Conservation (phyloP, 768 basidiomycete species). For the Stropharia rugosoannulata region DNA sequence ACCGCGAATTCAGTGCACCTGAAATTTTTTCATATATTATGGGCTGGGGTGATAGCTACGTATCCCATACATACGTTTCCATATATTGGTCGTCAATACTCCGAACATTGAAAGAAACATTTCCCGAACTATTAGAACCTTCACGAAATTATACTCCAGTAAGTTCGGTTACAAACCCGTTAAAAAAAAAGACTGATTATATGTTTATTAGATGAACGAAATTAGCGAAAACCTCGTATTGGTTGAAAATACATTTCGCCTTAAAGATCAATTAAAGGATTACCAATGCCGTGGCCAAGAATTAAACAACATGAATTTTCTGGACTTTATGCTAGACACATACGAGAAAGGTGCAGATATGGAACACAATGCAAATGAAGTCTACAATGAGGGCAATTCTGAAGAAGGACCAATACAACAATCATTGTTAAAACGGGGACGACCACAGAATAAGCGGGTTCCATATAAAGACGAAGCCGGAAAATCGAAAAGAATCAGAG, state of each 20-base stretch:
- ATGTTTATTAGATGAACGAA: background rate
- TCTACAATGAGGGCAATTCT: background rate
- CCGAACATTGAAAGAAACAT: constrained; percentile 8
- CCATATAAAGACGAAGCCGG: background rate
- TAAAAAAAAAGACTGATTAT: background rate
- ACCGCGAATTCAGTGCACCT: constrained; percentile 36
- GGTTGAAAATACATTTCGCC: constrained; percentile 3
- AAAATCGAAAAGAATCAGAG: constrained; percentile 6
- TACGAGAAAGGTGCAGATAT: constrained; percentile 11
- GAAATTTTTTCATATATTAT: constrained; percentile 38
- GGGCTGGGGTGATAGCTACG: constrained; percentile 39
- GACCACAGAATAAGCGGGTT: constrained; percentile 12
- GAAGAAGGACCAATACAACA: background rate
- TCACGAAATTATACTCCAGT: background rate
- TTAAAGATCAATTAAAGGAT: constrained; percentile 17
- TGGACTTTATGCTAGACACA: constrained; percentile 17
- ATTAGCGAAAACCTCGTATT: background rate
- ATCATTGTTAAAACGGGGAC: constrained; percentile 1
- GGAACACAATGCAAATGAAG: background rate
- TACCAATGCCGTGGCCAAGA: constrained; percentile 13
- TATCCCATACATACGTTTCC: constrained; percentile 32
- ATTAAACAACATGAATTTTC: background rate
- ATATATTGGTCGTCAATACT: constrained; percentile 31
- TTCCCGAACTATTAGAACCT: background rate
- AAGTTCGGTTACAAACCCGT: background rate